A percentile compares a stretch with the other conserved stretches of the same genome.
phyloP scores from a whole-genome alignment of 1,139 yeast species.

The Kurtzmaniella natalensis region DNA sequence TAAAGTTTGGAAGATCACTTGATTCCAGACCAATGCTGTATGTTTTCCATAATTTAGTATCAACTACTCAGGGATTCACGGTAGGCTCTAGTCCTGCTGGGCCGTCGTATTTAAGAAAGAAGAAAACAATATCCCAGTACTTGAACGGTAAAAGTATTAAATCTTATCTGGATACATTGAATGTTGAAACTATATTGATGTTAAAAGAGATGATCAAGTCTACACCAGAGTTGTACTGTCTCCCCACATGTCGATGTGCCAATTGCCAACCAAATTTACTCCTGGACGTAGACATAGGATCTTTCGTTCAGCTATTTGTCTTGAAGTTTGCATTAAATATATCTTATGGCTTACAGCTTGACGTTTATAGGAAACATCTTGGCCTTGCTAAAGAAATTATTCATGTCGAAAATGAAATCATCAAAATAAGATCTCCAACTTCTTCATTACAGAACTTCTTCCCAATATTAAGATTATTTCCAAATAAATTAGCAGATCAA shows the following conservation, averaged over 20 bases:
- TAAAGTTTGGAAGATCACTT: slow-evolving; percentile 45
- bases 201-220: slow-evolving; percentile 22
- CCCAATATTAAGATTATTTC: slow-evolving; percentile 44
- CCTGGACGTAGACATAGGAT: slow-evolving; percentile 38
- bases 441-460: slow-evolving; percentile 60
- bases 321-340: slow-evolving; percentile 53
- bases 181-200: slow-evolving; percentile 34
- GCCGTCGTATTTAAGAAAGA: slow-evolving; percentile 45
- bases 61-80: slow-evolving; percentile 61
- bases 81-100: slow-evolving; percentile 77
- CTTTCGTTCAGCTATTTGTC: slow-evolving; percentile 48
- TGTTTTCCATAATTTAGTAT: slow-evolving; percentile 66
- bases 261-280: slow-evolving; percentile 11
- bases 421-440: slow-evolving; percentile 58
- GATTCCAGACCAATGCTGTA: slow-evolving; percentile 65
- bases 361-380: slow-evolving; percentile 36
- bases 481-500: slow-evolving; percentile 25
- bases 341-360: slow-evolving; percentile 57
- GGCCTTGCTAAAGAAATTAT: slow-evolving; percentile 51
- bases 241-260: slow-evolving; percentile 19
- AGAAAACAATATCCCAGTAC: slow-evolving; percentile 50
- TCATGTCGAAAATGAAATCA: slow-evolving; percentile 60
- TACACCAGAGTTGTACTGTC: slow-evolving; percentile 17
- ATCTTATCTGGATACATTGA: slow-evolving; percentile 34
- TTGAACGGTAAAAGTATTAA: slow-evolving; percentile 39